Base-by-base conservation (phyloP, 352 stramenopile species). In the Phytophthora hybrid region DNA sequence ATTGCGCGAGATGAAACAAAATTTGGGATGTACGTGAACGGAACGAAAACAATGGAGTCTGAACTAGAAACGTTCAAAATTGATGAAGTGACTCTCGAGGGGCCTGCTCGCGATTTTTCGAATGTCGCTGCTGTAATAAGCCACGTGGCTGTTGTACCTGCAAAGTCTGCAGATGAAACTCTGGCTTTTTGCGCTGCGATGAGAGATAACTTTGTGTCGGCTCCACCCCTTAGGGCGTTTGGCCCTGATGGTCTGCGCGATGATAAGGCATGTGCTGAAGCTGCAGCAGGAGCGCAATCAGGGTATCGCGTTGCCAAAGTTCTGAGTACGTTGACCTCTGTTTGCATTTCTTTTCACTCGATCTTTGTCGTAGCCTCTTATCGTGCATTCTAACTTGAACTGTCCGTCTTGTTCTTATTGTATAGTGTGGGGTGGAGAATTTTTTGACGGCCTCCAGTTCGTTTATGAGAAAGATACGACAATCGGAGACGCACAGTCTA, bases 351-450 rank as follows among this genome's bases (percentile, higher is more conserved):
- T 13, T 46, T n/a, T 46, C 14, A 47, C 19, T 52, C 39, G 13
- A 46, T 46, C 11, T 44, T 23, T 2, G 6, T 1, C 19, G 10
- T 52, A 23, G n/a, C 44, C 18, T 11, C 18, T 13, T 44, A 16
- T 44, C 23, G 8, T 44, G 6, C 61, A 16, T 61, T 74, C 46
- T 71, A 52, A 73, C 37, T 41, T 59, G 14, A 31, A 64, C 26
- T 66, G 37, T 47, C 46, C 60, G 29, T 62, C 32, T 19, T 69
- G 57, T 49, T 41, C 19, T 4, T 63, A 31, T 19, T 78, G 39
- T 72, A 10, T 64, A 96, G 89, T 94, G 83, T 94, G 89, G 89
- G 85, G 83, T 34, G 68, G 64, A 5, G 68, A 90, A 16, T 94
- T 90, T 61, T 88, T 96, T 46, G 84, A 96, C 26, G 89, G 89